Percentiles rank a stretch among this genome's conserved stretches.
These are phyloP conservation scores for Aspergillus fijiensis DNA, from an alignment of 2,329 filamentous ascomycete genomes.

Conservation along the genomic window DNA sequence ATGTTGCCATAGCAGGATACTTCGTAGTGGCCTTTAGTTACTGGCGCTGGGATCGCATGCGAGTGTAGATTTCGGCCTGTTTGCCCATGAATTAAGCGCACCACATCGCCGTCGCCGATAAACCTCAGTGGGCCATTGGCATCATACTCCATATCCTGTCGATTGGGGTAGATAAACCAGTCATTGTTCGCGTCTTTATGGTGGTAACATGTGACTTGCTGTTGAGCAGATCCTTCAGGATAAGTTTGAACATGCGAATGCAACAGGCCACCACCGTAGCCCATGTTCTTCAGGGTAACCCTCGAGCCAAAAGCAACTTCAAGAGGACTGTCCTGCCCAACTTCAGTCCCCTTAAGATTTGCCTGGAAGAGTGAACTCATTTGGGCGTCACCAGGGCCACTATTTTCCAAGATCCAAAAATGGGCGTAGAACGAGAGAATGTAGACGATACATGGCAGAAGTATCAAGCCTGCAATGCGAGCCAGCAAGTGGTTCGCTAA, in stretches of 20 bases:
- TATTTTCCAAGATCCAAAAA: slow-evolving; percentile 90
- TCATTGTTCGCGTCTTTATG: slow-evolving; percentile 99
- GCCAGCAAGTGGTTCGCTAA: slow-evolving; percentile 76
- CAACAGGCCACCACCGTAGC: slow-evolving; percentile 91
- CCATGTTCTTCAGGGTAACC: slow-evolving; percentile 98
- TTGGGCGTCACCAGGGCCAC: slow-evolving; percentile 95
- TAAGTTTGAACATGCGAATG: slow-evolving; percentile 97
- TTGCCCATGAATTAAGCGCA: slow-evolving; percentile 90
- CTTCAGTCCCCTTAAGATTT: slow-evolving; percentile 88
- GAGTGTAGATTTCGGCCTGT: slow-evolving; percentile 97
- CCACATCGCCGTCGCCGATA: slow-evolving; percentile 71
- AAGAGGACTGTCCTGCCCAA: slow-evolving; percentile 90
- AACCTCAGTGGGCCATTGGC: slow-evolving; percentile 69
- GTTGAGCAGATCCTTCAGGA: slow-evolving; percentile 87
- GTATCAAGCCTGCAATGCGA: slow-evolving; percentile 80
- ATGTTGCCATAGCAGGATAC: slow-evolving; percentile 95
- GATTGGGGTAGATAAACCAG: slow-evolving; percentile 98
- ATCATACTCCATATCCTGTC: slow-evolving; percentile 70
- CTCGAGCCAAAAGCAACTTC: slow-evolving; percentile 88
- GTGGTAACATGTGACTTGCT: slow-evolving; percentile 98
- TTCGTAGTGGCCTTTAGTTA: slow-evolving; percentile 86
- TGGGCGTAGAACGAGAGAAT: slow-evolving; percentile 94
- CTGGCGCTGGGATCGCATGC: slow-evolving; percentile 81
- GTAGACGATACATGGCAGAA: slow-evolving; percentile 88
- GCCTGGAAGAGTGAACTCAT: slow-evolving; percentile 99